Evolutionary conservation across 768 basidiomycete genomes (phyloP), one percentile per base, ranked within the genome.

Genomic region (Gloeophyllum trabeum): DNA sequence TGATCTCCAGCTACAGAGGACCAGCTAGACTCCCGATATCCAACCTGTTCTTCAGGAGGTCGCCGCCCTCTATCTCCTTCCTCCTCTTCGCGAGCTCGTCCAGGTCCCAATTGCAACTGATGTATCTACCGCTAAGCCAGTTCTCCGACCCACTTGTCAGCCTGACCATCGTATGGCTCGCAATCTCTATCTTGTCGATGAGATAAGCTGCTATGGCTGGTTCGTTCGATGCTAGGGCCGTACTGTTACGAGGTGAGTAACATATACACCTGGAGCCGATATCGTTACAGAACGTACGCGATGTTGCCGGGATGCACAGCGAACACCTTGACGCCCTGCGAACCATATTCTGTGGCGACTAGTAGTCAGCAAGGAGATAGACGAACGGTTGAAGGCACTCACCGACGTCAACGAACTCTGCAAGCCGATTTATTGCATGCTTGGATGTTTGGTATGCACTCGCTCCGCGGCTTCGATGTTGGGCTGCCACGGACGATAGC

Each of bases 31-130:
- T 16, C 10, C 28, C 28, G 24, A 40, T 24, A 23, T 23, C 39
- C 39, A 40, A 23, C 16, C 39, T 21, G 18, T 23, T 40, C 39
- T 40, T 40, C 39, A 40, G 14, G 20, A 23, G 18, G 14, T 40
- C 39, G 18, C 20, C 39, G 20, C 13, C 14, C 4, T 23, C 39
- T 21, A 40, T 40, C 39, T 40, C 39, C 3, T 22, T 25, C 12
- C 21, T 13, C 39, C 25, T 40, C 3, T 13, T 25, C 24, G 21
- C 39, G 6, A 40, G 24, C 39, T 40, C 39, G 4, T 13, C 21
- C 20, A 40, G 21, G 24, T 40, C 39, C 39, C 39, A 40, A 6
- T 21, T 40, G 20, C 39, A 40, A 24, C 39, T 40, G 21, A 40
- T 25, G 25, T 23, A 40, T 3, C 39, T 24, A 12, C 24, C 41